phyloP scores from a whole-genome alignment of 148 eudicot species.

The Vaccinium corymbosum region DNA sequence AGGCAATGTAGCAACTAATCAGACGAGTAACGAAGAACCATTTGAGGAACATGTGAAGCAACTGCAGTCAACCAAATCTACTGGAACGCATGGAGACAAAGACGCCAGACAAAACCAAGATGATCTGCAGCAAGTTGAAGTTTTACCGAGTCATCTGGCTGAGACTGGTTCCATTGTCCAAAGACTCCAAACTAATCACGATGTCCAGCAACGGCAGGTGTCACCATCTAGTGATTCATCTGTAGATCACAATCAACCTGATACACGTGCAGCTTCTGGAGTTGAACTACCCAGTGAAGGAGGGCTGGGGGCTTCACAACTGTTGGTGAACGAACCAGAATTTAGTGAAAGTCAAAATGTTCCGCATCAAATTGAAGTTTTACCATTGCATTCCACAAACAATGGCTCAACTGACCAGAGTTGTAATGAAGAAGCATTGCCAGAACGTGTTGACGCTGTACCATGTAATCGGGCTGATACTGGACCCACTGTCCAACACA shows the following conservation, averaged over 20 bases:
- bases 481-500: conserved; percentile 9
- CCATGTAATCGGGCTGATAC: conserved; percentile 15
- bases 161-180: conserved; percentile 10
- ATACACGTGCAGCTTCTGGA: conserved; percentile 22
- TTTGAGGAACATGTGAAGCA: conserved; percentile 14
- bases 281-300: not conserved
- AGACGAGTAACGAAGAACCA: conserved; percentile 7
- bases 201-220: conserved; percentile 14
- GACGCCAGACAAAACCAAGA: conserved; percentile 9
- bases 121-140: conserved; percentile 17
- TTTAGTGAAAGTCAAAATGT: conserved; percentile 9
- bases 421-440: conserved; percentile 8
- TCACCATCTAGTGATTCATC: conserved; percentile 15
- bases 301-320: conserved; percentile 16
- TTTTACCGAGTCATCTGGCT: conserved; percentile 13
- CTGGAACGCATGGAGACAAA: conserved; percentile 8
- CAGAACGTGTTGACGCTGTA: conserved; percentile 7
- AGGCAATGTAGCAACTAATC: conserved; percentile 13
- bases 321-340: not conserved
- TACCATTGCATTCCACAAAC: conserved; percentile 16
- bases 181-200: not conserved
- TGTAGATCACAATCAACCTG: conserved; percentile 15
- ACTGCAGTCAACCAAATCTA: conserved; percentile 15
- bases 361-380: conserved; percentile 16
- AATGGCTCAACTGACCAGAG: conserved; percentile 1